Evolutionary conservation across 306 rosid genomes (phyloP), one percentile per base, ranked within the genome.

Genomic region (Sicyos baderoa): DNA sequence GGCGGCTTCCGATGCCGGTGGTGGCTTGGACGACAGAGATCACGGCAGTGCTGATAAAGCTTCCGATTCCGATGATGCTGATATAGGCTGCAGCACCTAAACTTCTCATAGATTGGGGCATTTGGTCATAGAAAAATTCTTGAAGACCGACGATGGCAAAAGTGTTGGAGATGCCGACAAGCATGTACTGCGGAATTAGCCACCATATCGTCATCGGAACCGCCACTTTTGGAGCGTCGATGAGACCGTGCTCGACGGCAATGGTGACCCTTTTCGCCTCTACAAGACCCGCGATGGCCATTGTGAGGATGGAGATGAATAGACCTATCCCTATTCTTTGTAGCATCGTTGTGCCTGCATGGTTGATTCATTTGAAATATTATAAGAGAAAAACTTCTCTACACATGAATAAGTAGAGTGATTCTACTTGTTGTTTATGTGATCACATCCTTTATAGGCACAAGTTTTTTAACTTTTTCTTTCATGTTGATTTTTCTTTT

Each of bases 181-280:
- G 53, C 50, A 79, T 12, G 69, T 77, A 91, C 21, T 88, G 97
- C 49, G 97, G 97, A 16, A 91, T 86, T 17, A 91, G 9, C 97
- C 97, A 91, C 93, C 93, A 88, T 45, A 85, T 71, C 44, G 51
- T 73, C 63, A 91, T 88, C 4, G 97, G 95, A 4, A 91, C 12
- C 2, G 72, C 54, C 10, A 82, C 82, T 57, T 66, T 85, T 0
- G 88, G 86, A 21, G 60, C 40, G 68, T 88, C 93, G 3, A 78
- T 15, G 53, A 91, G 82, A 18, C 78, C 73, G 42, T 77, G 10
- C 0, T 78, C 59, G 50, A 37, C 78, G 0, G 96, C 89, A 12
- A 81, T 68, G 12, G 68, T 9, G 10, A 91, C 71, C 75, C 97
- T 84, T 72, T 86, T 84, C 50, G 79, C 52, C 68, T 86, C 96